phyloP scores from a whole-genome alignment of 495 filamentous ascomycete genomes.

The Xylaria castorea region DNA sequence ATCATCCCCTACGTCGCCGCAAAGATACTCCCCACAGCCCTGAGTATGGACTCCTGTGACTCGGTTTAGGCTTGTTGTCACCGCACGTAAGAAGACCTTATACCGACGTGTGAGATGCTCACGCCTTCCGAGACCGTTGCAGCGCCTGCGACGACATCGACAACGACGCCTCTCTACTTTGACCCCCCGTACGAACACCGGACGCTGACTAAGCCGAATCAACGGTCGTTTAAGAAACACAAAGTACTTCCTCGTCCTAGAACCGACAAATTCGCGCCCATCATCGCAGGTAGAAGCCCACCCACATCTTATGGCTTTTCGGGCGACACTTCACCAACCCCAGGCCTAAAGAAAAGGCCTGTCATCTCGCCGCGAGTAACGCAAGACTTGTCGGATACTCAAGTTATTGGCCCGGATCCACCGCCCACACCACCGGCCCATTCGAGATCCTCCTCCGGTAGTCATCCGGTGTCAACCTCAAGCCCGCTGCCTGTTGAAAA shows the following conservation, averaged over 20 bases:
- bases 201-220: constrained; percentile 36
- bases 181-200: constrained; percentile 34
- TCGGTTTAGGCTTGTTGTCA: constrained; percentile 20
- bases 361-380: constrained; percentile 38
- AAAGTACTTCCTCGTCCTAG: constrained; percentile 60
- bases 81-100: constrained; percentile 18
- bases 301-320: constrained; percentile 30
- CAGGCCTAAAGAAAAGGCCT: constrained; percentile 33
- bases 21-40: neutral
- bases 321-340: constrained; percentile 34
- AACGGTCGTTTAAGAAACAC: constrained; percentile 60
- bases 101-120: constrained; percentile 36
- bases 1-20: neutral
- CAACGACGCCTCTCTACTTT: constrained; percentile 41
- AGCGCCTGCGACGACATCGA: constrained; percentile 35
- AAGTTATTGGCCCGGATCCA: constrained; percentile 46
- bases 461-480: constrained; percentile 44
- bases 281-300: constrained; percentile 29
- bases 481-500: constrained; percentile 44
- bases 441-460: constrained; percentile 57
- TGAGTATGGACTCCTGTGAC: constrained; percentile 25
- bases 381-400: constrained; percentile 36
- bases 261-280: constrained; percentile 39
- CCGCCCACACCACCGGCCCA: constrained; percentile 63
- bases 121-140: constrained; percentile 34